These are phyloP conservation scores for Amaranthus hypochondriacus DNA, from an alignment of 148 eudicot species.

Conservation along the genomic window DNA sequence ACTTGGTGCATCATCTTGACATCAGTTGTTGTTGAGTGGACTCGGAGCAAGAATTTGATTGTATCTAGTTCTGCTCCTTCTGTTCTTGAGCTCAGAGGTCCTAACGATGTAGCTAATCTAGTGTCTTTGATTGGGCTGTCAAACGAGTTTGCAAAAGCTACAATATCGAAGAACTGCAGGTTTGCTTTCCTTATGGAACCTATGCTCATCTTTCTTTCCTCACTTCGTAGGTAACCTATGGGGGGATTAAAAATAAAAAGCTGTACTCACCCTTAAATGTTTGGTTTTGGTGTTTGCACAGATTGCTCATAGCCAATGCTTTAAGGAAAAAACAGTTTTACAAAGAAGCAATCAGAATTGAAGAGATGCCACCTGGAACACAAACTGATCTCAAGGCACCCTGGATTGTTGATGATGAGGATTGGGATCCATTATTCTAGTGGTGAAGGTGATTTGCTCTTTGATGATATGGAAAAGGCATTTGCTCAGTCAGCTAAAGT, in stretches of 20 bases:
- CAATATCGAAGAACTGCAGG: constrained; percentile 87
- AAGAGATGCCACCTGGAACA: constrained; percentile 44
- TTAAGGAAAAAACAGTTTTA: constrained; percentile 66
- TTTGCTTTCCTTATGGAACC: constrained; percentile 22
- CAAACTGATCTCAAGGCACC: constrained; percentile 37
- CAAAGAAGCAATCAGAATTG: constrained; percentile 76
- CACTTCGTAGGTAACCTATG: not conserved
- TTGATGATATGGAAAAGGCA: constrained; percentile 81
- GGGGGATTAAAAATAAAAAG: not conserved
- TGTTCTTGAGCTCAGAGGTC: constrained; percentile 80
- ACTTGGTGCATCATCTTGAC: constrained; percentile 5
- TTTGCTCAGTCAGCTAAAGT: constrained; percentile 44
- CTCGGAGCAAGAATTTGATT: constrained; percentile 74
- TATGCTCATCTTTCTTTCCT: not conserved
- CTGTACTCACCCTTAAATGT: not conserved
- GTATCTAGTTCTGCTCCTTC: constrained; percentile 83
- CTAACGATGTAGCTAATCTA: constrained; percentile 78
- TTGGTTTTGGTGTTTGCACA: constrained; percentile 23
- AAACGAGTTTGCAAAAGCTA: constrained; percentile 74
- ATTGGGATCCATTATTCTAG: constrained; percentile 97
- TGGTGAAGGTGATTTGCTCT: constrained; percentile 84
- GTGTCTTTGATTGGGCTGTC: constrained; percentile 66
- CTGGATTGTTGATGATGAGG: constrained; percentile 49
- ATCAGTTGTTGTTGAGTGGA: constrained; percentile 84
- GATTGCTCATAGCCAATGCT: constrained; percentile 61